These are phyloP conservation scores for Diutina siamensis DNA, from an alignment of 1,139 yeast species.

Conservation along the genomic window DNA sequence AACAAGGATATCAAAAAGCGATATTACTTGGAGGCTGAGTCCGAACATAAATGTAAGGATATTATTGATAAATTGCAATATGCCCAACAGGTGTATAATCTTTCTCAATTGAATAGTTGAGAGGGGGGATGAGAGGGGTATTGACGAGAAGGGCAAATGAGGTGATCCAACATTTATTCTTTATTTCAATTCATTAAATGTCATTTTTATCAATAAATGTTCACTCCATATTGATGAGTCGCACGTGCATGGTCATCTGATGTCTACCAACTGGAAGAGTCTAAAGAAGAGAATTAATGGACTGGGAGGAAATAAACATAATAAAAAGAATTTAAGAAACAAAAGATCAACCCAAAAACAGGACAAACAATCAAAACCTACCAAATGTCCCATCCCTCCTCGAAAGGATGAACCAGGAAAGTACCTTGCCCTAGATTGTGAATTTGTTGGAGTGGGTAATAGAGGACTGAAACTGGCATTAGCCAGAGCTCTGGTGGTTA, in stretches of 20 bases:
- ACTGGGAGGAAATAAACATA: background rate
- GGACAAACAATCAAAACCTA: background rate
- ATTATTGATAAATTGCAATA: conserved; percentile 58
- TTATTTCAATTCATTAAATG: too few species aligned
- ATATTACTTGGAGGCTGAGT: conserved; percentile 75
- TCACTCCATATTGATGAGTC: too few species aligned
- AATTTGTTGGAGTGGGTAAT: conserved; percentile 83
- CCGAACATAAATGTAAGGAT: conserved; percentile 52
- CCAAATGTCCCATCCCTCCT: background rate
- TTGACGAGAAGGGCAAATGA: too few species aligned
- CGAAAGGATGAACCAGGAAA: conserved; percentile 35
- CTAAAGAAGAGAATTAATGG: background rate
- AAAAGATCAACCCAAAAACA: background rate
- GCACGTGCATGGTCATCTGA: too few species aligned
- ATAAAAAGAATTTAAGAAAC: background rate
- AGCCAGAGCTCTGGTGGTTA: conserved; percentile 82
- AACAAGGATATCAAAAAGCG: conserved; percentile 36
- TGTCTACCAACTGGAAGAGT: background rate
- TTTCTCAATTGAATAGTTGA: conserved; percentile 1
- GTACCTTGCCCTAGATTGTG: conserved; percentile 82
- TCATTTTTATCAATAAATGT: too few species aligned
- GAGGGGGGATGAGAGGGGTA: too few species aligned
- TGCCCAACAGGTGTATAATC: conserved; percentile 35
- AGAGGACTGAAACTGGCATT: conserved; percentile 53
- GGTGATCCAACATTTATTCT: too few species aligned